phyloP scores from a whole-genome alignment of 2,329 filamentous ascomycete species.

The Penicillium paneum region DNA sequence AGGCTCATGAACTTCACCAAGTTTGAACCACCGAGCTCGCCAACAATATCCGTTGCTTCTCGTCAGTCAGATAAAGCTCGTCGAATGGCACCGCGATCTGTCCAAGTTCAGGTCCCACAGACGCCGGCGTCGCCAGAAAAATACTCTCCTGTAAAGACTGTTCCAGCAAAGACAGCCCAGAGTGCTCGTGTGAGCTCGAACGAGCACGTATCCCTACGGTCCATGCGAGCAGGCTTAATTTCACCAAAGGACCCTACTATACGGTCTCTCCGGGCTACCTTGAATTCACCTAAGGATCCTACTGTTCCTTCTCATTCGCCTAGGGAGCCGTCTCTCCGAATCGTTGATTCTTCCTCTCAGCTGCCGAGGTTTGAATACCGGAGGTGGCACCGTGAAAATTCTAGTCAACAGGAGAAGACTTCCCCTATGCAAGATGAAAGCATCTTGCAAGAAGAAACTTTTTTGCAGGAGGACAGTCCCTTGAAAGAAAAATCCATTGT shows the following conservation, averaged over 20 bases:
- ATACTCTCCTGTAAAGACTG: not conserved
- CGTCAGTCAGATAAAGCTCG: constrained; percentile 19
- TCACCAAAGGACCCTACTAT: not conserved
- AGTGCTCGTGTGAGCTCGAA: not conserved
- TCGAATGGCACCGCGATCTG: not conserved
- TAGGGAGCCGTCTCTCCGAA: constrained; percentile 25
- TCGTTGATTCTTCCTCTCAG: constrained; percentile 38
- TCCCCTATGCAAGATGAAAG: constrained; percentile 8
- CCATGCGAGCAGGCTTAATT: not conserved
- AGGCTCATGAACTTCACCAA: constrained; percentile 28
- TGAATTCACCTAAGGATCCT: not conserved
- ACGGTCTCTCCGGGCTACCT: not conserved
- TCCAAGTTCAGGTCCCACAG: constrained; percentile 5
- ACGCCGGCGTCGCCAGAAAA: constrained; percentile 1
- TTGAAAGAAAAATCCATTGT: not conserved
- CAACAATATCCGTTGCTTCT: constrained; percentile 26
- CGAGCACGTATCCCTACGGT: not conserved
- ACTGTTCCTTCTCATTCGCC: not conserved
- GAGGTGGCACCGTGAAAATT: constrained; percentile 15
- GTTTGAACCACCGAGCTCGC: constrained; percentile 38
- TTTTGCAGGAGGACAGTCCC: constrained; percentile 1
- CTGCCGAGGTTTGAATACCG: constrained; percentile 42
- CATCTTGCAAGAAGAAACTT: constrained; percentile 6
- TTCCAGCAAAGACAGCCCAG: not conserved
- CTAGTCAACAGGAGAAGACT: constrained; percentile 5